Evolutionary conservation across 2,329 filamentous ascomycete species (phyloP).

Genomic region (Fragosphaeria purpurea): DNA sequence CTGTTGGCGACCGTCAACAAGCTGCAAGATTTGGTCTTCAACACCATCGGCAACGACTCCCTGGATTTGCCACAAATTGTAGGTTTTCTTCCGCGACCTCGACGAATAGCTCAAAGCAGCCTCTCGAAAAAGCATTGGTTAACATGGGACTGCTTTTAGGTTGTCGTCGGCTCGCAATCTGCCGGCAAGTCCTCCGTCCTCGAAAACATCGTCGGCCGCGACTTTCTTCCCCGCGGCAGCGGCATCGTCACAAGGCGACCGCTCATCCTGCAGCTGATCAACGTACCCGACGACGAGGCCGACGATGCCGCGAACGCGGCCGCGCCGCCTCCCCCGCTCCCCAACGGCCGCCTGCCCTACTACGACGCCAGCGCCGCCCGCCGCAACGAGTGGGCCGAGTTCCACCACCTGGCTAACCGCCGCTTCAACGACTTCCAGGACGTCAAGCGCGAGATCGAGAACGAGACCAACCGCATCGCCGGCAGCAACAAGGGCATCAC

Average conservation of each 20-base stretch:
- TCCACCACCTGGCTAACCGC: slow-evolving; percentile 92
- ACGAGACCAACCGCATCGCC: slow-evolving; percentile 93
- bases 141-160: slow-evolving; percentile 40
- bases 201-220: slow-evolving; percentile 95
- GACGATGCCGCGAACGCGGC: slow-evolving; percentile 48
- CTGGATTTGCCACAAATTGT: slow-evolving; percentile 97
- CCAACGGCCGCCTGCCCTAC: slow-evolving; percentile 49
- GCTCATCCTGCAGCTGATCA: slow-evolving; percentile 96
- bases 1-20: slow-evolving; percentile 94
- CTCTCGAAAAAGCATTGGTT: slow-evolving; percentile 3
- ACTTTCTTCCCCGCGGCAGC: slow-evolving; percentile 91
- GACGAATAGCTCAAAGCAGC: background rate
- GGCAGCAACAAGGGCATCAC: slow-evolving; percentile 95
- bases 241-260: slow-evolving; percentile 93
- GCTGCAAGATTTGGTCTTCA: slow-evolving; percentile 97
- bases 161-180: slow-evolving; percentile 96
- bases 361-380: slow-evolving; percentile 62
- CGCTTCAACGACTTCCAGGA: slow-evolving; percentile 98
- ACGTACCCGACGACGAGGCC: slow-evolving; percentile 69
- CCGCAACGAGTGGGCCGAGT: slow-evolving; percentile 78
- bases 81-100: slow-evolving; percentile 28
- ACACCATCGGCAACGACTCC: slow-evolving; percentile 98
- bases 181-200: slow-evolving; percentile 97
- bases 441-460: slow-evolving; percentile 93
- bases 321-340: background rate